Base-by-base conservation (phyloP, 2,329 filamentous ascomycete genomes). In the Alternaria ventricosa region DNA sequence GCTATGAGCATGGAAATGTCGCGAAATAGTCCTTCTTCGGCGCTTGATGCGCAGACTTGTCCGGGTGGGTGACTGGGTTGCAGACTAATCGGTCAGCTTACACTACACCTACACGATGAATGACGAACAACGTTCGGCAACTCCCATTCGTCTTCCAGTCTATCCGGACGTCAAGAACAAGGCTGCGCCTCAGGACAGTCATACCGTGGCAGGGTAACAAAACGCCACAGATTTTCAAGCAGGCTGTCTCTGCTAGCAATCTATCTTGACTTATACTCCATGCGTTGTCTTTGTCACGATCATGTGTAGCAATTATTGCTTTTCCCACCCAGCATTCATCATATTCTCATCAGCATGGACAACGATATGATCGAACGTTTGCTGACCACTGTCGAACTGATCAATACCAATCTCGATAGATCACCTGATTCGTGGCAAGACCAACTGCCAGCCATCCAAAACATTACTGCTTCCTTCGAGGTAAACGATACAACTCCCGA, bases 341-440 rank as follows among this genome's bases (percentile, higher is more conserved):
- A 3, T 15, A 3, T 18, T 27, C 25, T n/a, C 1, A 18, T 15
- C 58, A 44, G 41, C 20, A 74, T 73, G 72, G 60, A 76, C 43
- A 59, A 61, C 36, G 47, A 63, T 20, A 64, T 55, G 49, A 50
- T 70, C 41, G 57, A 60, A 23, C 51, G 50, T 22, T 57, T 74
- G 11, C 66, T 69, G 63, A 61, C 75, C 13, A 77, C 73, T 25
- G 69, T 80, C 15, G 66, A 69, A 15, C 70, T 77, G 49, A 79
- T 82, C 20, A 67, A 75, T 47, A 60, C 63, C 6, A 79, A 75
- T 64, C 75, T 82, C 12, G 70, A 77, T 47, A 60, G 62, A 11
- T 65, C 72, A 4, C 79, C 79, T 13, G 55, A 71, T 27, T 71
- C 79, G n/a, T 77, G 78, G 61, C 67, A 67, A 23, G 63, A 75